Percentiles rank a stretch among this genome's conserved stretches.
Conservation (phyloP, 2,329 filamentous ascomycete species). For the Domatiomyces globalis region DNA sequence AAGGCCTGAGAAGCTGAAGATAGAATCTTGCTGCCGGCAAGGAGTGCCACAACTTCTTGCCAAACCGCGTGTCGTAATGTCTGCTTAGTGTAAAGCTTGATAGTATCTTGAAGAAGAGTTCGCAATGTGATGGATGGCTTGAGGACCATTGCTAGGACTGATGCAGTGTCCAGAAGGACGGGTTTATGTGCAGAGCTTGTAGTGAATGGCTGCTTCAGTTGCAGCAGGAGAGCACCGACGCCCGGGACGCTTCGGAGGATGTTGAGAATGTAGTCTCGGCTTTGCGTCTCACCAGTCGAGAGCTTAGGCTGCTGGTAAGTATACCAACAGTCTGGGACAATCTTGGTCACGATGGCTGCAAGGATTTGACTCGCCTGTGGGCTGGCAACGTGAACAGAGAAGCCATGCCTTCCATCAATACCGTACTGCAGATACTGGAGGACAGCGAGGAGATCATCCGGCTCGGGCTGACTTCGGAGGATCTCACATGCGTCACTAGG, state of each 20-base stretch:
- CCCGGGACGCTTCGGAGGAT: slow-evolving; percentile 63
- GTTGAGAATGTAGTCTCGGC: slow-evolving; percentile 38
- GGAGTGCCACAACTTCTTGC: slow-evolving; percentile 47
- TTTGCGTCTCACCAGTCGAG: slow-evolving; percentile 14
- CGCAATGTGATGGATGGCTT: slow-evolving; percentile 5
- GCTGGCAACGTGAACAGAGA: slow-evolving; percentile 46
- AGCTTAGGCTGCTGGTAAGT: slow-evolving; percentile 5
- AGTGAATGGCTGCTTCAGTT: slow-evolving; percentile 47
- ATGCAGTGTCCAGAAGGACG: slow-evolving; percentile 24
- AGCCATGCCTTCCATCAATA: slow-evolving; percentile 16
- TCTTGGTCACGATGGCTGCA: slow-evolving; percentile 57
- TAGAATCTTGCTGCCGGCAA: slow-evolving; percentile 47
- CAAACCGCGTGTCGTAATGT: slow-evolving; percentile 35
- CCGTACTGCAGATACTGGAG: slow-evolving; percentile 39
- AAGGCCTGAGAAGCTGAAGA: slow-evolving; percentile 43
- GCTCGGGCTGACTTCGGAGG: slow-evolving; percentile 49
- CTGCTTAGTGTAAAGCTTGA: slow-evolving; percentile 25
- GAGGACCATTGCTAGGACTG: slow-evolving; percentile 24
- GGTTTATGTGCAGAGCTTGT: slow-evolving; percentile 19
- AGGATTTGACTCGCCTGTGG: slow-evolving; percentile 61
- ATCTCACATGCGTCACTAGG: slow-evolving; percentile 42
- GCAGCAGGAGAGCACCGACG: slow-evolving; percentile 60
- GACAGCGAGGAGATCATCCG: slow-evolving; percentile 39
- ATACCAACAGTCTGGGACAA: slow-evolving; percentile 72
- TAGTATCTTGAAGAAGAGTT: slow-evolving; percentile 24